These are phyloP conservation scores for Tylopilus orsonianus DNA, from an alignment of 1,284 basidiomycete genomes.

Conservation along the genomic window DNA sequence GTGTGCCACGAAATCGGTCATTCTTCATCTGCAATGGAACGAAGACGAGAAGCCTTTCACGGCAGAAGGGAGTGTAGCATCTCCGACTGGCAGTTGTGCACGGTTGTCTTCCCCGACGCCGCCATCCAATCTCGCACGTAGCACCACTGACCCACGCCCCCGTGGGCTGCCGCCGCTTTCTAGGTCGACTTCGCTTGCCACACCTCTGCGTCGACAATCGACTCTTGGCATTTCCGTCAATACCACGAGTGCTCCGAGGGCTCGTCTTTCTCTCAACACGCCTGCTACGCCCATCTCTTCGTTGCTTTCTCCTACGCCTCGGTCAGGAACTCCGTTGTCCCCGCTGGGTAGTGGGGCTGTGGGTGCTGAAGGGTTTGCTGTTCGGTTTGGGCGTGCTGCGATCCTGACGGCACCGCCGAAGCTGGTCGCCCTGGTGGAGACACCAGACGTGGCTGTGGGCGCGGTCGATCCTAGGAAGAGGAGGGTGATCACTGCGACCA, in stretches of 20 bases:
- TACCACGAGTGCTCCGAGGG: conserved; percentile 13
- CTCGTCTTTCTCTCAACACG: conserved; percentile 34
- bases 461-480: conserved; percentile 80
- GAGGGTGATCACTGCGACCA: conserved; percentile 79
- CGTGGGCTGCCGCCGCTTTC: conserved; percentile 46
- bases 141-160: conserved; percentile 31
- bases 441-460: conserved; percentile 79
- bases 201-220: conserved; percentile 43
- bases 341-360: conserved; percentile 29
- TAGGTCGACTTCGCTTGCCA: conserved; percentile 47
- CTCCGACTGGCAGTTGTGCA: conserved; percentile 20
- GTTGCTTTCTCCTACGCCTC: conserved; percentile 37
- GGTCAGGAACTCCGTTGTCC: conserved; percentile 41
- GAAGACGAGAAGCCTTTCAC: conserved; percentile 48
- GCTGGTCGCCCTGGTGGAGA: conserved; percentile 77
- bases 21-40: conserved; percentile 86
- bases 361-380: conserved; percentile 38
- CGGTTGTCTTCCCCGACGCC: conserved; percentile 31
- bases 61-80: conserved; percentile 18
- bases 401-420: conserved; percentile 77
- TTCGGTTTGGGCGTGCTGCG: conserved; percentile 63
- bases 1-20: conserved; percentile 88
- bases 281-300: conserved; percentile 49
- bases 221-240: conserved; percentile 39
- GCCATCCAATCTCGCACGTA: conserved; percentile 23